Conservation (phyloP, 345 rosid genomes). For the Raphanus sativus region DNA sequence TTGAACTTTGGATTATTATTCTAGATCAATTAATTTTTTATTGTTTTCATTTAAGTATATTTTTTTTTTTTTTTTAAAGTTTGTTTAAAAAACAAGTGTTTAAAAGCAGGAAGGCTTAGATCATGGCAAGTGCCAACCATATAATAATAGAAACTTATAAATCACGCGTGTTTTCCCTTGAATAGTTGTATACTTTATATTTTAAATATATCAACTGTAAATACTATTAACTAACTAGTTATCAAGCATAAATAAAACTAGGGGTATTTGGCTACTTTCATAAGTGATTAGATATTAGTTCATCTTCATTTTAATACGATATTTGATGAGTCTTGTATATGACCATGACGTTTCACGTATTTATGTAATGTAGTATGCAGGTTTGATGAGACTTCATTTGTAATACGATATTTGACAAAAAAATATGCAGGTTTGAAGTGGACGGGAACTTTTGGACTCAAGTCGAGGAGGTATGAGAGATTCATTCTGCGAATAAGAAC, state of each 20-base stretch:
- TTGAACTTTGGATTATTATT: slow-evolving; percentile 29
- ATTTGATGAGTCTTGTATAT: too few relatives aligned
- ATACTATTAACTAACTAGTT: background rate
- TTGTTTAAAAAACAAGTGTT: too few relatives aligned
- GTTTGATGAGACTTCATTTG: too few relatives aligned
- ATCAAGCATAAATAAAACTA: too few relatives aligned
- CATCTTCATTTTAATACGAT: too few relatives aligned
- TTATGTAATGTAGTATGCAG: too few relatives aligned
- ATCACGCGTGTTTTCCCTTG: background rate
- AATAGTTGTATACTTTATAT: background rate
- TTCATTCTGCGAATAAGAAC: slow-evolving; percentile 12
- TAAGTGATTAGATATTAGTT: background rate
- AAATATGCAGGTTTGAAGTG: background rate
- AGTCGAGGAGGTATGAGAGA: background rate
- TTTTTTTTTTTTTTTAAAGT: too few relatives aligned
- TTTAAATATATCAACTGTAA: background rate
- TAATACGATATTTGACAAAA: too few relatives aligned
- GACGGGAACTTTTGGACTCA: background rate
- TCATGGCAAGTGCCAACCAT: background rate
- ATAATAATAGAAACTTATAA: background rate
- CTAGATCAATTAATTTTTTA: background rate
- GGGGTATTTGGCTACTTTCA: background rate
- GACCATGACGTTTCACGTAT: background rate
- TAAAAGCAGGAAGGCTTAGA: background rate
- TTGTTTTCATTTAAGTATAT: too few relatives aligned